Conservation (phyloP, 306 rosid genomes). For the Citrullus amarus region DNA sequence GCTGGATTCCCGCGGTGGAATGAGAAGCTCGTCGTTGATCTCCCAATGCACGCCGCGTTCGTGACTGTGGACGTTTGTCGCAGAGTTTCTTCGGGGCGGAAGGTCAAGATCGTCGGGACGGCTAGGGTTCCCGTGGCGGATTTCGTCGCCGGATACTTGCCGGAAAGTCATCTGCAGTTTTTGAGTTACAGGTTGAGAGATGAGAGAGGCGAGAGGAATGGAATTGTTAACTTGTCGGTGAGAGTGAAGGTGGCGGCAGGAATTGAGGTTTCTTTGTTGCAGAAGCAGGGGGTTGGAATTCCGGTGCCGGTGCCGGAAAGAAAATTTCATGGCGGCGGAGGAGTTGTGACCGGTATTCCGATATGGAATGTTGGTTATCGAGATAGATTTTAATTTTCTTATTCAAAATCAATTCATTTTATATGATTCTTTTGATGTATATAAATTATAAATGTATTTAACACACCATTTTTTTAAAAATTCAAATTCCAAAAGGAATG, state of each 20-base stretch:
- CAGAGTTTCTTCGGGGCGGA: constrained; percentile 14
- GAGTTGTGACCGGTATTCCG: constrained; percentile 50
- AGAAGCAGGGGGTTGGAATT: background rate
- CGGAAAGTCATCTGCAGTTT: constrained; percentile 44
- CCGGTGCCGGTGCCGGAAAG: background rate
- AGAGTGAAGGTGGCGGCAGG: constrained; percentile 24
- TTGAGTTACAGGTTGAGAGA: constrained; percentile 72
- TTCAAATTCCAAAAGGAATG: background rate
- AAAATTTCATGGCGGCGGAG: background rate
- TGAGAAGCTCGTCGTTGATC: constrained; percentile 35
- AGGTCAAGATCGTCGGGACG: constrained; percentile 26
- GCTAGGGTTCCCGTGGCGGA: constrained; percentile 45
- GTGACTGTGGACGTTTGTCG: constrained; percentile 32
- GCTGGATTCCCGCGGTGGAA: constrained; percentile 54
- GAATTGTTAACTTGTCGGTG: constrained; percentile 52
- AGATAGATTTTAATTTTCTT: background rate
- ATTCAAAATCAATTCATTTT: background rate
- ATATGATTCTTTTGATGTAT: background rate
- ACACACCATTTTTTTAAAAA: background rate
- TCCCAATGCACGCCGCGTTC: constrained; percentile 31
- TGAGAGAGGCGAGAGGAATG: constrained; percentile 37
- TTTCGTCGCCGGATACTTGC: constrained; percentile 31
- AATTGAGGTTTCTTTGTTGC: background rate
- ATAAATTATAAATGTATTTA: background rate
- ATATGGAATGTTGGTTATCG: constrained; percentile 17